A percentile compares a stretch with the other conserved stretches of the same genome.
These are phyloP conservation scores for Colletotrichum sp. DNA, from an alignment of 2,329 filamentous ascomycete species.

Conservation along the genomic window DNA sequence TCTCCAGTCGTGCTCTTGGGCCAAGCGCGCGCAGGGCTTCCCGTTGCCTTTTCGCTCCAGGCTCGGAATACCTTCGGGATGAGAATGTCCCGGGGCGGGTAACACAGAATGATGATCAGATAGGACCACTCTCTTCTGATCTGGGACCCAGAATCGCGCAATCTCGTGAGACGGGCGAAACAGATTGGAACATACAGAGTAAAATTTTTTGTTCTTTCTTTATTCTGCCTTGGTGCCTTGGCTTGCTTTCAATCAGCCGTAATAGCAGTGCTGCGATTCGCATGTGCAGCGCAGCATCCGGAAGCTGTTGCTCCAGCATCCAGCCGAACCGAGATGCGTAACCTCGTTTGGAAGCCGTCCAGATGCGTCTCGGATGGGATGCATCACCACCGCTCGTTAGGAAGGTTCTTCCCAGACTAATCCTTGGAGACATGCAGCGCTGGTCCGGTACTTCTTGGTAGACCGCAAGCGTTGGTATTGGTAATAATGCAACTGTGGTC, in stretches of 20 bases:
- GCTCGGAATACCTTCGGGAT: conserved; percentile 19
- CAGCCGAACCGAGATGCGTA: neutral
- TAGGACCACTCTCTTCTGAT: conserved; percentile 19
- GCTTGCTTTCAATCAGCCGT: neutral
- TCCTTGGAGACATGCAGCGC: neutral
- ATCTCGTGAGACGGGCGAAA: neutral
- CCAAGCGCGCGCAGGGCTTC: neutral
- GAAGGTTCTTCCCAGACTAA: neutral
- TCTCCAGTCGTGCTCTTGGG: neutral
- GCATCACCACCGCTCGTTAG: neutral
- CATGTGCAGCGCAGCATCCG: conserved; percentile 1
- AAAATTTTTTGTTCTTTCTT: neutral
- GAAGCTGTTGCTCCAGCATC: neutral
- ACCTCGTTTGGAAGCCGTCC: neutral
- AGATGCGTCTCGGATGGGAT: neutral
- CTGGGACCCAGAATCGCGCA: conserved; percentile 1
- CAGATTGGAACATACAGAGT: neutral
- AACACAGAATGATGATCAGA: neutral
- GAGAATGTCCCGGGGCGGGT: neutral
- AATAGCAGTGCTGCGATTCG: neutral
- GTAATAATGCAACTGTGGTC: neutral
- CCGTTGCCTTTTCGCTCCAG: neutral
- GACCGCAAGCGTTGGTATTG: neutral
- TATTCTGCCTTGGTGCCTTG: neutral
- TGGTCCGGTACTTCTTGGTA: neutral